Conservation (phyloP, 306 rosid genomes). For the Quercus engelmannii region DNA sequence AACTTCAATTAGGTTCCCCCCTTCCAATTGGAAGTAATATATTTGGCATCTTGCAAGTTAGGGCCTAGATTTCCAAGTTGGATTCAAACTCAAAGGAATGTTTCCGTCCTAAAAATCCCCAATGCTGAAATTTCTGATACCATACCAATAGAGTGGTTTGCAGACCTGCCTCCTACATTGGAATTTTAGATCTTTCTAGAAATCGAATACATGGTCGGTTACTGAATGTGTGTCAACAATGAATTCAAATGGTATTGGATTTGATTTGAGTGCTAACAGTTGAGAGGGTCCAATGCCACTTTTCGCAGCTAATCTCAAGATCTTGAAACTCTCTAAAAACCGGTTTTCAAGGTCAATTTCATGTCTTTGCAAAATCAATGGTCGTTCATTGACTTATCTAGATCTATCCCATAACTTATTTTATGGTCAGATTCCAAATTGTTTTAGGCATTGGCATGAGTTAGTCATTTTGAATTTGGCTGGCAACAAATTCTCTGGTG, state of each 20-base stretch:
- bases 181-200: slow-evolving; percentile 19
- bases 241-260: not conserved
- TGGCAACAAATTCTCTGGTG: not conserved
- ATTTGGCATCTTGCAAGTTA: too few species aligned
- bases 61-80: too few species aligned
- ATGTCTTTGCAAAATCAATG: not conserved
- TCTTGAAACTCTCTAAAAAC: not conserved
- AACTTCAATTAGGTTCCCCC: not conserved
- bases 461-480: not conserved
- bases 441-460: not conserved
- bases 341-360: not conserved
- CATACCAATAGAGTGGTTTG: too few species aligned
- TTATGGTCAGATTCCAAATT: not conserved
- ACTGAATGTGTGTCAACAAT: not conserved
- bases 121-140: too few species aligned
- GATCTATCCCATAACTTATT: not conserved
- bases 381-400: not conserved
- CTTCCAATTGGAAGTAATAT: rapidly evolving
- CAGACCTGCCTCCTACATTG: too few species aligned
- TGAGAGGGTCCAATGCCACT: slow-evolving; percentile 7
- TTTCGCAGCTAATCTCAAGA: not conserved
- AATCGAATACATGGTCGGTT: slow-evolving; percentile 23
- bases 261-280: slow-evolving; percentile 22
- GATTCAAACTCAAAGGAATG: too few species aligned
- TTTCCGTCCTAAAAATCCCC: too few species aligned